Percentiles rank a stretch among this genome's conserved stretches.
phyloP scores from a whole-genome alignment of 768 basidiomycete species.

The Boletus huronensis region DNA sequence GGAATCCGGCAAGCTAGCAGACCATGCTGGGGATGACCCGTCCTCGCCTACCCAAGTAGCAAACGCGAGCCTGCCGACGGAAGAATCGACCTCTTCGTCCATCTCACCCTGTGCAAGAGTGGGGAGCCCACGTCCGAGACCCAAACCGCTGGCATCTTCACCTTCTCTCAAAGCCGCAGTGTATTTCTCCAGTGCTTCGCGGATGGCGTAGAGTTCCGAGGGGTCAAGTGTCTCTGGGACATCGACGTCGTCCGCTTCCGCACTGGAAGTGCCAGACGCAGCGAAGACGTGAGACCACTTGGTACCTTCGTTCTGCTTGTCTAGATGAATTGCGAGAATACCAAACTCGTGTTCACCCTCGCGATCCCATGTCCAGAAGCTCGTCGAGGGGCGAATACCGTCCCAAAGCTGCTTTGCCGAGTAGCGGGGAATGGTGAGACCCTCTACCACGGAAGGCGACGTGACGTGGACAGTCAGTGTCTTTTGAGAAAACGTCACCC shows the following conservation, averaged over 20 bases:
- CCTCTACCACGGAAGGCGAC: conserved; percentile 26
- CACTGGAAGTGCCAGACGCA: conserved; percentile 35
- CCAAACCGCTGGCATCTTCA: conserved; percentile 58
- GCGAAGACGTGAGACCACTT: conserved; percentile 89
- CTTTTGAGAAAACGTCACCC: conserved; percentile 59
- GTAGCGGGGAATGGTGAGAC: conserved; percentile 52
- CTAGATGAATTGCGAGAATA: conserved; percentile 76
- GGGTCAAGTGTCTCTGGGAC: conserved; percentile 89
- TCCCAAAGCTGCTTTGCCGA: conserved; percentile 74
- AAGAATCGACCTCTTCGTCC: conserved; percentile 84
- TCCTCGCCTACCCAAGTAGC: conserved; percentile 65
- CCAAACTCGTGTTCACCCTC: conserved; percentile 67
- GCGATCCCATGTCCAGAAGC: conserved; percentile 92
- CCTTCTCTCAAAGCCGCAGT: conserved; percentile 60
- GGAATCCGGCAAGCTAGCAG: conserved; percentile 29
- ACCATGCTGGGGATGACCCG: conserved; percentile 46
- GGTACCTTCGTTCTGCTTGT: conserved; percentile 79
- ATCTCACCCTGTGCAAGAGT: conserved; percentile 85
- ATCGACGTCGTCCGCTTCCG: conserved; percentile 48
- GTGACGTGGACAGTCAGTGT: conserved; percentile 65
- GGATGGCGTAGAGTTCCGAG: conserved; percentile 72
- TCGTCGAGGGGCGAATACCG: conserved; percentile 67
- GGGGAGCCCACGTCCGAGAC: conserved; percentile 66
- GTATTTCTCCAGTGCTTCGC: conserved; percentile 84
- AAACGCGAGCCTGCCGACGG: conserved; percentile 61